Conservation (phyloP, 768 basidiomycete species). For the Dendrothele bispora region DNA sequence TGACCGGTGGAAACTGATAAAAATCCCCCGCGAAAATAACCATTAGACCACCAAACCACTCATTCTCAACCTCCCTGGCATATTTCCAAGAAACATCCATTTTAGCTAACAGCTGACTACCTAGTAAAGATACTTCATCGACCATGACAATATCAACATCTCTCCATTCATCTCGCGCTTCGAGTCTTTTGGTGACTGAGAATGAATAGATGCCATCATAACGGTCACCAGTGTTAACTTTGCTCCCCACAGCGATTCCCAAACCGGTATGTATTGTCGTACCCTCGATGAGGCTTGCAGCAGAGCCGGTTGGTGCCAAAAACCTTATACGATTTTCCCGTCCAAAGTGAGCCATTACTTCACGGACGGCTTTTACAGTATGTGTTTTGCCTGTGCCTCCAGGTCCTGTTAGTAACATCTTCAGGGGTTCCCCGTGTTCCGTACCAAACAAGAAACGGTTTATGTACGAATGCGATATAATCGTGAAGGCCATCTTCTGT, state of each 20-base stretch:
- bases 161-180: constrained; percentile 21
- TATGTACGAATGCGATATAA: too few species aligned
- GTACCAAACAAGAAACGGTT: too few species aligned
- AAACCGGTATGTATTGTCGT: constrained; percentile 24
- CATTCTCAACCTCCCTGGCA: constrained; percentile 1
- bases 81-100: constrained; percentile 16
- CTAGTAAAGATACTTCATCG: constrained; percentile 29
- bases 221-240: constrained; percentile 13
- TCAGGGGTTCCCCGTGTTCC: not conserved
- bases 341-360: constrained; percentile 19
- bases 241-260: constrained; percentile 16
- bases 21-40: constrained; percentile 35
- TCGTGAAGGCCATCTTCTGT: constrained; percentile 1
- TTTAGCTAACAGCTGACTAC: constrained; percentile 20
- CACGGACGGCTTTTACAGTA: constrained; percentile 23
- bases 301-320: constrained; percentile 30
- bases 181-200: constrained; percentile 11
- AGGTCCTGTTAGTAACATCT: constrained; percentile 23
- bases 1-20: constrained; percentile 28
- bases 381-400: constrained; percentile 35
- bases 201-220: constrained; percentile 11
- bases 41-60: constrained; percentile 28
- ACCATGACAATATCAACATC: constrained; percentile 23
- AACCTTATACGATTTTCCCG: constrained; percentile 20
- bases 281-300: constrained; percentile 28